Conservation (phyloP, 1,284 basidiomycete genomes). For the Meira nashicola region DNA sequence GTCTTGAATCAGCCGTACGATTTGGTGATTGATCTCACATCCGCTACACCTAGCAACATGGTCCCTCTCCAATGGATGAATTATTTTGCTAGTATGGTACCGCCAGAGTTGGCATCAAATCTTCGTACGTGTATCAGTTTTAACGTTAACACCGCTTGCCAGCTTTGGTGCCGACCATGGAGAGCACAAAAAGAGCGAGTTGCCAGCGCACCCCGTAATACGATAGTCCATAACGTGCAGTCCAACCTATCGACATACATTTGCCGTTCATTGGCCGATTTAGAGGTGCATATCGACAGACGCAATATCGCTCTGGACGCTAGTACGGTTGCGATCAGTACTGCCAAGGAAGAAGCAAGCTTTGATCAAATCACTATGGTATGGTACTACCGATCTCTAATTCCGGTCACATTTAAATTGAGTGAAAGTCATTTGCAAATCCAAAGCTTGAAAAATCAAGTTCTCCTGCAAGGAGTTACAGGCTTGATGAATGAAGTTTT, state of each 20-base stretch:
- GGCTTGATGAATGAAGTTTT: conserved; percentile 40
- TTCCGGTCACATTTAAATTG: conserved; percentile 40
- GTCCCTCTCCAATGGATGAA: conserved; percentile 40
- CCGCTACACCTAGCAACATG: conserved; percentile 26
- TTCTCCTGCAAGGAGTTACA: conserved; percentile 19
- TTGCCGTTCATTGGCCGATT: conserved; percentile 28
- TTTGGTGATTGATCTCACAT: conserved; percentile 36
- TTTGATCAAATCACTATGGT: conserved; percentile 45
- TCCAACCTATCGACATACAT: conserved; percentile 6
- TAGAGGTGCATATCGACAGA: conserved; percentile 37
- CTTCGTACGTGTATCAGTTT: conserved; percentile 34
- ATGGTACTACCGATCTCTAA: conserved; percentile 44
- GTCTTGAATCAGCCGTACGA: conserved; percentile 31
- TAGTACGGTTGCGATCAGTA: conserved; percentile 27
- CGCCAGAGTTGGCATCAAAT: conserved; percentile 28
- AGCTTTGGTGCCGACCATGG: conserved; percentile 23
- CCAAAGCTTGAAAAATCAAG: conserved; percentile 37
- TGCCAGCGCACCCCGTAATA: neutral
- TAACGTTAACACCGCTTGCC: conserved; percentile 38
- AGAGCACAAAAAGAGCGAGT: neutral
- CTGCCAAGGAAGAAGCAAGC: conserved; percentile 24
- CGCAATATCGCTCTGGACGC: conserved; percentile 37
- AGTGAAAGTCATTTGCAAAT: conserved; percentile 45
- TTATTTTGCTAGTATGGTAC: conserved; percentile 38
- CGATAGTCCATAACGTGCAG: neutral